phyloP scores from a whole-genome alignment of 192 early-diverging fungal species.

The Irineochytrium annulatum region DNA sequence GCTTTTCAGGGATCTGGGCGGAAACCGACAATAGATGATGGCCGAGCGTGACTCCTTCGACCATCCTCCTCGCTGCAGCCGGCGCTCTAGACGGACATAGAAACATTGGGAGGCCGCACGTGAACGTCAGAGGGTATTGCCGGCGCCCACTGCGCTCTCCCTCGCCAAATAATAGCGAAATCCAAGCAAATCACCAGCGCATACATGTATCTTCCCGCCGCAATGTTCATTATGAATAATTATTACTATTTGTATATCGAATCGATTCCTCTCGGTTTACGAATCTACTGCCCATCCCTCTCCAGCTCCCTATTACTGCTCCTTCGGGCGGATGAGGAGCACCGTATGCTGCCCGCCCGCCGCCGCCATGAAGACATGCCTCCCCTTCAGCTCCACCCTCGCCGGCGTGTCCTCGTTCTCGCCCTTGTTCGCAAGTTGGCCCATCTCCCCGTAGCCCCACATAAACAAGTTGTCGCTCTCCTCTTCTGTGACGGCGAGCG shows the following conservation, averaged over 20 bases:
- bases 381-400: constrained; percentile 66
- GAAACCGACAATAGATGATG: too few species aligned
- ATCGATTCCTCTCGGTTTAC: too few species aligned
- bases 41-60: too few species aligned
- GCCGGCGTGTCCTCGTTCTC: constrained; percentile 67
- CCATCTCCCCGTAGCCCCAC: constrained; percentile 89
- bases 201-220: neutral
- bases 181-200: neutral
- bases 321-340: constrained; percentile 50
- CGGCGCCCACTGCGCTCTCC: neutral
- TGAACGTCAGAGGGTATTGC: too few species aligned
- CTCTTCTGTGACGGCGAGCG: constrained; percentile 30
- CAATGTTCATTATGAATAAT: neutral
- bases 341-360: constrained; percentile 82
- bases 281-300: too few species aligned
- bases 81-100: too few species aligned
- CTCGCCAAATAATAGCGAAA: neutral
- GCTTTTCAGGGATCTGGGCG: neutral
- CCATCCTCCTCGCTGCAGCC: too few species aligned
- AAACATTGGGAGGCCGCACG: too few species aligned
- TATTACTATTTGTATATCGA: too few species aligned
- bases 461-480: constrained; percentile 58
- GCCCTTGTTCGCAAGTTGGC: constrained; percentile 75
- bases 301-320: constrained; percentile 3
- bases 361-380: constrained; percentile 53